These are phyloP conservation scores for Cytospora piceicola DNA, from an alignment of 2,329 filamentous ascomycete species.

Conservation along the genomic window DNA sequence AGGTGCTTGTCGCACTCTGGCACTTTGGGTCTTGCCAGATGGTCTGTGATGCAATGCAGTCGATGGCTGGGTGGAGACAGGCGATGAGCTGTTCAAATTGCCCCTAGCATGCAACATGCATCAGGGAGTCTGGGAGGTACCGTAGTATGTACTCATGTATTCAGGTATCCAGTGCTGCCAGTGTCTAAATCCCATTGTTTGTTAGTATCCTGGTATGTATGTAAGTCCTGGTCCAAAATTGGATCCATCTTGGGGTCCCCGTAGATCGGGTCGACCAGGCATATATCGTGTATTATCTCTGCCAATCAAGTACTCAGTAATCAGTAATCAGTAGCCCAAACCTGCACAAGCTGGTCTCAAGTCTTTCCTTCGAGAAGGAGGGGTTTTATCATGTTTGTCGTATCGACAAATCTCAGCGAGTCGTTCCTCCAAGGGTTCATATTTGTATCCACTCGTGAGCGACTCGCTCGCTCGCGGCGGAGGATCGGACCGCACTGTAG, in stretches of 20 bases:
- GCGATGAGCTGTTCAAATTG: not conserved
- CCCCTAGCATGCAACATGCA: not conserved
- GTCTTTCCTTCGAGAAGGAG: not conserved
- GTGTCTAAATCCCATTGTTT: too few species aligned
- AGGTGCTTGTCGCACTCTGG: too few species aligned
- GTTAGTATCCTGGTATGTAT: too few species aligned
- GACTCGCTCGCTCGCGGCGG: constrained; percentile 12
- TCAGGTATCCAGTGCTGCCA: too few species aligned
- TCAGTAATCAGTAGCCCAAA: too few species aligned
- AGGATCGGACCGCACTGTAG: constrained; percentile 20
- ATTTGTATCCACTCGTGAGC: constrained; percentile 10
- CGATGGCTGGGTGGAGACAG: not conserved
- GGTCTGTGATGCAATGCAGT: not conserved
- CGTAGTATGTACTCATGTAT: too few species aligned
- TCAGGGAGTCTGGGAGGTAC: too few species aligned
- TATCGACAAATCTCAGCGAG: constrained; percentile 5
- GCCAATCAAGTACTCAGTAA: not conserved
- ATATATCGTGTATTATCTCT: too few species aligned
- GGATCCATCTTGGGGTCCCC: constrained; percentile 1
- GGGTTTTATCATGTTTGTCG: too few species aligned
- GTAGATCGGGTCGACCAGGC: not conserved
- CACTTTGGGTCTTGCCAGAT: not conserved
- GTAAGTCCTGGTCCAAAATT: not conserved
- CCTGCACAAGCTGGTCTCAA: not conserved
- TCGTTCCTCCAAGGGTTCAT: constrained; percentile 13